Evolutionary conservation across 1,284 basidiomycete species (phyloP), one percentile per base, ranked within the genome.

Genomic region (Ustanciosporium gigantosporum): DNA sequence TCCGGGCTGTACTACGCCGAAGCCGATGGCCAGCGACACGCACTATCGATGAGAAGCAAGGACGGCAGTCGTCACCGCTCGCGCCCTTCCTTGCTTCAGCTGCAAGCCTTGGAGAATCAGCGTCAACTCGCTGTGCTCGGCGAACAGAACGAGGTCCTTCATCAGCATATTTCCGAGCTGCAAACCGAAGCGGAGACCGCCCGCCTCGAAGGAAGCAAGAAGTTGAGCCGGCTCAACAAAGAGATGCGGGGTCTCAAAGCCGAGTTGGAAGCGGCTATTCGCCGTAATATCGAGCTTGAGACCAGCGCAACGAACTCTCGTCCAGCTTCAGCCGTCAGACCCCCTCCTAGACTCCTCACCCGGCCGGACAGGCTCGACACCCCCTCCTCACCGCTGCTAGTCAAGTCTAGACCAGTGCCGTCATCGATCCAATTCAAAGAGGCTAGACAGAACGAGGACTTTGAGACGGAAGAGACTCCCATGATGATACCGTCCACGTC

Each of bases 201-300:
- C 4, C 59, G 69, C 5, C 34, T 24, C 23, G 57, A 66, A 17
- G 71, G 70, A 16, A 50, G 67, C 42, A 56, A 57, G 25, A 58
- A 39, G 36, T 59, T 72, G 19, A 47, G 53, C 23, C 44, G 41
- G 19, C 60, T 74, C 41, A 64, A 67, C 36, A 51, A 56, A 29
- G 71, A 74, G 53, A 65, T 74, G 15, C 57, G 71, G 9, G 68
- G 61, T 1, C 55, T 74, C 40, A 60, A 60, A 31, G 66, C 47
- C 23, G 71, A 71, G 42, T 48, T 74, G 15, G 70, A 72, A 24
- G 61, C 57, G 11, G 69, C 64, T 13, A 66, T 57, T 13, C 31
- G 40, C 8, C 59, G 71, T 25, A 74, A 72, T 23, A 34, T 39
- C 20, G 71, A 74, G 44, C 57, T 74, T 21, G 71, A 74, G 36